Base-by-base conservation (phyloP, 2,329 filamentous ascomycete genomes). In the Didymella exigua region DNA sequence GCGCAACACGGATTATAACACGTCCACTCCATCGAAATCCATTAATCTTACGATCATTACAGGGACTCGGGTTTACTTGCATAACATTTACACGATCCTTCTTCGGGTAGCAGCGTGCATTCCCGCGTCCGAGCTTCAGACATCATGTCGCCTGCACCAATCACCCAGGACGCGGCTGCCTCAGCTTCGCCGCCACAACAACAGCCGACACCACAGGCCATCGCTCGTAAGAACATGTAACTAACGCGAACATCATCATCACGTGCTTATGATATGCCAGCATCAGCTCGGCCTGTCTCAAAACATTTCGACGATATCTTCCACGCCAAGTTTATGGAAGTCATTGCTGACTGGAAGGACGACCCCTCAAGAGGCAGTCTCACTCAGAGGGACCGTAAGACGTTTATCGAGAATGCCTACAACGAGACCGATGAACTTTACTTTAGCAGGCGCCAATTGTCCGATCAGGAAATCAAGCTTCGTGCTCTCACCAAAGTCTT, bases 401-500 rank as follows among this genome's bases (percentile, higher is more conserved):
- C 54, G 2, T 71, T 74, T 48, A 73, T 75, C 36, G 64, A 74
- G 29, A 59, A 53, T 5, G 70, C 71, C 9, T 73, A 70, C 52
- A 21, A 46, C 3, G 62, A 66, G 10, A 71, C 72, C 14, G 72
- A 75, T 54, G 54, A 65, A 30, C 34, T 61, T 23, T 70, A 64
- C 54, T 75, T 71, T 37, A 68, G 65, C 16, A 52, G 52, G 36
- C 69, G 71, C 23, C 56, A 59, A 23, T 60, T 73, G 14, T 56
- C 60, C 14, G 70, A 73, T 46, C 56, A 64, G 26, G 70, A 75
- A 18, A 66, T 68, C 56, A 74, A 73, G 57, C 60, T 74, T 27
- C 70, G 70, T 49, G 71, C 72, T 34, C 66, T 75, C 7, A 74
- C 71, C 52, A 73, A 72, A 41, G 70, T 75, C 44, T 72, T 75